Conservation (phyloP, 2,329 filamentous ascomycete genomes). For the Pseudovirgaria hyperparasitica region DNA sequence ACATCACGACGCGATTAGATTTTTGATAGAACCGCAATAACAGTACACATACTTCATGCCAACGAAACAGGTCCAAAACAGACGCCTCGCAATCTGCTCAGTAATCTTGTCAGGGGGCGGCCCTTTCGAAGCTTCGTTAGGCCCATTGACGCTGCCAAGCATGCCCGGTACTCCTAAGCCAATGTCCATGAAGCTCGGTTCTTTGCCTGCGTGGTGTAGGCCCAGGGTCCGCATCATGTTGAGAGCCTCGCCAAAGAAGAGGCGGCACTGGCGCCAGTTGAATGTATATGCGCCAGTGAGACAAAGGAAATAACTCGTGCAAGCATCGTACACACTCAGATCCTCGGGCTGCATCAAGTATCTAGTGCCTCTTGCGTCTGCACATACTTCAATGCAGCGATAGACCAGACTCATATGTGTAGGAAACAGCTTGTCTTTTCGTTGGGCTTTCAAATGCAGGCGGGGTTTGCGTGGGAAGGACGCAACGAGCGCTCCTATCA, state of each 20-base stretch:
- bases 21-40: background rate
- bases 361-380: constrained; percentile 50
- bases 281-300: constrained; percentile 55
- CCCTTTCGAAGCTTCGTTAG: constrained; percentile 23
- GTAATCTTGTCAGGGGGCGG: constrained; percentile 31
- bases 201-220: constrained; percentile 45
- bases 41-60: constrained; percentile 44
- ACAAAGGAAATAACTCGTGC: constrained; percentile 64
- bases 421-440: constrained; percentile 52
- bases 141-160: constrained; percentile 22
- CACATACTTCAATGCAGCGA: constrained; percentile 56
- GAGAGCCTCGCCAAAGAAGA: constrained; percentile 62
- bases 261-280: constrained; percentile 51
- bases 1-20: background rate
- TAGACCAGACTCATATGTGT: constrained; percentile 58
- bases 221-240: constrained; percentile 56
- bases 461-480: constrained; percentile 63
- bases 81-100: constrained; percentile 41
- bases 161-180: constrained; percentile 20
- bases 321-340: constrained; percentile 49
- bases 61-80: constrained; percentile 77
- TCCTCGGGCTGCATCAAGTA: constrained; percentile 41
- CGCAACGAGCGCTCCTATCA: constrained; percentile 61
- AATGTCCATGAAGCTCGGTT: constrained; percentile 25
- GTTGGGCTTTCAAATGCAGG: constrained; percentile 54